Evolutionary conservation across 176 grass and related monocot species (phyloP), one percentile per base, ranked within the genome.

Genomic region (Oryza australiensis): DNA sequence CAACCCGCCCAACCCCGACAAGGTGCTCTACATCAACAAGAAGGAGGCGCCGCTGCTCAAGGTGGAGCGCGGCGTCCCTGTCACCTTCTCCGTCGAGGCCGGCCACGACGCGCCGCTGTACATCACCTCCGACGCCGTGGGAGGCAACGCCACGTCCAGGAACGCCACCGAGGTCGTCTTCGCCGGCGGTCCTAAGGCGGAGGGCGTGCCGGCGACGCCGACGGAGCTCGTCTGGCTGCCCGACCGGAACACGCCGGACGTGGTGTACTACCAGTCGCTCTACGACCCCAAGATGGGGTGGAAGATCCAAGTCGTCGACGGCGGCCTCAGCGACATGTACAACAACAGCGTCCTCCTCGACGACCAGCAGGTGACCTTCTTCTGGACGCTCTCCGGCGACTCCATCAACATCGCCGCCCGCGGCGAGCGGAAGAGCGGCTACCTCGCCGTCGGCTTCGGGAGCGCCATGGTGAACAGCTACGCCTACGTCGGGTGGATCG

Each of bases 1-100:
- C 0, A 98, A 98, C 70, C 92, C 92, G 40, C 96, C 95, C 28
- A 91, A 91, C 64, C 93, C 93, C 0, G 76, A 55, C 3, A 95
- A 91, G 81, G 92, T 95, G 66, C 82, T 98, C 63, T 98, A 98
- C 85, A 91, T 98, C 83, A 98, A 98, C 79, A 98, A 95, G 83
- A 95, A 95, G 84, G 96, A 98, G 90, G 88, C 93, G 67, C 96
- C 96, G 3, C 76, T 98, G 82, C 87, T 98, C 81, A 90, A 91
- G 90, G 93, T 95, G 71, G 96, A 98, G 84, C 89, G 96, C 43
- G 96, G 96, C 68, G 96, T 93, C 42, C 92, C 93, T n/a, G 90
- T 98, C 73, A 93, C 88, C 27, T 98, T 98, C 80, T 98, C 96
- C 27, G 22, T 98, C 33, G 86, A 95, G 90, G 96, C 96, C 2